These are phyloP conservation scores for Symbiodinium pilosum DNA, from an alignment of 73 alveolate species.

Conservation along the genomic window DNA sequence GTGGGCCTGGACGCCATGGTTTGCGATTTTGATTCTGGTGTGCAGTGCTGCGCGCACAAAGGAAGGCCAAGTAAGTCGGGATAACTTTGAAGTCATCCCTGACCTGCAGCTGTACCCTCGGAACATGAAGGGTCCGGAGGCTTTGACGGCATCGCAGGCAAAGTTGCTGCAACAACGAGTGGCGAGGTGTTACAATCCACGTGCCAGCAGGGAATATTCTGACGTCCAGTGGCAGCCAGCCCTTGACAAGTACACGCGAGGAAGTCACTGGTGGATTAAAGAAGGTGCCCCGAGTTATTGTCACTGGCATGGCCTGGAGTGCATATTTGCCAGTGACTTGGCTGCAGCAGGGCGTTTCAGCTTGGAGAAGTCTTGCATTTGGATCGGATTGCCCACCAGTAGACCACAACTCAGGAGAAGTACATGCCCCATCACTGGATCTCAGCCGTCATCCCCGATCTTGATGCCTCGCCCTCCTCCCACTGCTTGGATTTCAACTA, in stretches of 20 bases:
- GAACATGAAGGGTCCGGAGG: no score
- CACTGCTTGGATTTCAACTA: not conserved
- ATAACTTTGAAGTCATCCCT: no score
- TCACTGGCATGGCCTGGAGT: not conserved
- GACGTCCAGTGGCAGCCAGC: not conserved
- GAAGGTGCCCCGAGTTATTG: not conserved
- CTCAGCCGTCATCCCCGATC: not conserved
- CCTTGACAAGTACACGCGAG: not conserved
- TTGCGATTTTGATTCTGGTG: no score
- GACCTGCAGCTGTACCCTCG: no score
- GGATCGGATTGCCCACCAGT: no score
- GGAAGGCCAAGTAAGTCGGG: no score
- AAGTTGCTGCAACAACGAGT: not conserved
- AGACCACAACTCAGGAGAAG: not conserved
- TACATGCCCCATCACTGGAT: conserved; percentile 10
- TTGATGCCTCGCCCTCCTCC: not conserved
- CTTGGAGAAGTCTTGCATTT: no score
- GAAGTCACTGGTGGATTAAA: not conserved
- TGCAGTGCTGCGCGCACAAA: no score
- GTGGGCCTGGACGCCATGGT: no score
- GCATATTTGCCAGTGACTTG: no score
- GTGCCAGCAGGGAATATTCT: not conserved
- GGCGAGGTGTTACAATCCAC: not conserved
- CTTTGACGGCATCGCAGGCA: no score
- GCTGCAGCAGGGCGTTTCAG: no score